Evolutionary conservation across 106 monocot species (phyloP).

Genomic region (Apostasia shenzhenica): DNA sequence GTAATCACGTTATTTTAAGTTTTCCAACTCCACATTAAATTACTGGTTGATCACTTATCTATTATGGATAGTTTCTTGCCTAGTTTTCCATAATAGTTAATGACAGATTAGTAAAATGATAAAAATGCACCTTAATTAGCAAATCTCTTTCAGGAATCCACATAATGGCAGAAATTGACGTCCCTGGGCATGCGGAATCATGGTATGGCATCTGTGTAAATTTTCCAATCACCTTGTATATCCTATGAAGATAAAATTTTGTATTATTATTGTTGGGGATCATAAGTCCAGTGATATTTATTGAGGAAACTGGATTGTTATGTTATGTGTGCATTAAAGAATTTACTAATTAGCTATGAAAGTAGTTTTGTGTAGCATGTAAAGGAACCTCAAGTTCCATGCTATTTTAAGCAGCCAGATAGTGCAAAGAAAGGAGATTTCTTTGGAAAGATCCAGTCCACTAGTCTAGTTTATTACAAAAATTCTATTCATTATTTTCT

Average conservation of each 20-base stretch:
- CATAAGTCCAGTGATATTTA: neutral
- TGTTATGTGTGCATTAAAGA: neutral
- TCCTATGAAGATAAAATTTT: neutral
- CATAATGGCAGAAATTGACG: constrained; percentile 94
- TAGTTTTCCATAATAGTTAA: neutral
- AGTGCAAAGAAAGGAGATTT: too few relatives aligned
- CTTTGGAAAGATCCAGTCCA: too few relatives aligned
- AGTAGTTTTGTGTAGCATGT: too few relatives aligned
- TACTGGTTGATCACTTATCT: neutral
- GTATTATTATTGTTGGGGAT: neutral
- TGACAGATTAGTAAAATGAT: neutral
- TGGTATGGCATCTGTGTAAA: constrained; percentile 47
- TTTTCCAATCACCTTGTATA: neutral
- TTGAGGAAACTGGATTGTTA: neutral
- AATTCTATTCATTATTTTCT: too few relatives aligned
- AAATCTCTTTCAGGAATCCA: constrained; percentile 58
- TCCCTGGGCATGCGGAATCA: constrained; percentile 94
- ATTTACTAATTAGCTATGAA: neutral
- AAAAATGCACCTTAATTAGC: neutral
- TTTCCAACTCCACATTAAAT: too few relatives aligned
- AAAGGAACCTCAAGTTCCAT: too few relatives aligned
- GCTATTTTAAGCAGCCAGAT: too few relatives aligned
- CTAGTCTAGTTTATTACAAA: too few relatives aligned
- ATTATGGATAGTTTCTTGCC: neutral
- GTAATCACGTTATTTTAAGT: too few relatives aligned